Percentiles rank a stretch among this genome's conserved stretches.
Conservation (phyloP, 805 yeast species). For the Candida tallmaniae region DNA sequence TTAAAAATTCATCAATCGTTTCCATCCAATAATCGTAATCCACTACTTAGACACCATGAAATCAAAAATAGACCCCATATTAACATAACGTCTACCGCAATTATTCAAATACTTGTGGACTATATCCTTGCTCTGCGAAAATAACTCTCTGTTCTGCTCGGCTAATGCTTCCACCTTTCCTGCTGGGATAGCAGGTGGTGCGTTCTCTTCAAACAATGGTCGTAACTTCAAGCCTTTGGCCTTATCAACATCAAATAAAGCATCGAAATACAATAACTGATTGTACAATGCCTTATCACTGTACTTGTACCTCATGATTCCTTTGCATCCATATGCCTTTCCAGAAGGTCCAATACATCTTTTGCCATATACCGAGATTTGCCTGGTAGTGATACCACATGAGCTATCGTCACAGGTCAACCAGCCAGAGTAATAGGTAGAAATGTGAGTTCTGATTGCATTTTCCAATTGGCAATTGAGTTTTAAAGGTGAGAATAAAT, state of each 20-base stretch:
- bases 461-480: conserved; percentile 71
- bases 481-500: conserved; percentile 45
- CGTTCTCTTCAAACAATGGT: conserved; percentile 43
- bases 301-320: conserved; percentile 74
- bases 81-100: conserved; percentile 87
- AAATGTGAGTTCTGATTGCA: conserved; percentile 64
- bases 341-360: conserved; percentile 71
- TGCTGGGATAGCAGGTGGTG: conserved; percentile 24
- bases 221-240: conserved; percentile 56
- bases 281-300: conserved; percentile 79
- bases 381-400: conserved; percentile 77
- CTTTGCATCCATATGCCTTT: conserved; percentile 63
- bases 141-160: conserved; percentile 69
- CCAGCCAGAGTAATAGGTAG: conserved; percentile 84
- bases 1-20: too few species aligned
- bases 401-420: conserved; percentile 78
- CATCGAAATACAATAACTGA: conserved; percentile 74
- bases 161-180: conserved; percentile 69
- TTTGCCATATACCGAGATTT: conserved; percentile 84
- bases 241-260: conserved; percentile 78
- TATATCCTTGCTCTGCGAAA: conserved; percentile 50
- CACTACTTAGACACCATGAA: conserved; percentile 34
- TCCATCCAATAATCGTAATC: too few species aligned
- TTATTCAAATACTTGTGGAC: conserved; percentile 70
- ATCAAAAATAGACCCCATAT: conserved; percentile 76